Percentiles rank a stretch among this genome's conserved stretches.
Evolutionary conservation across 345 rosid genomes (phyloP).

Genomic region (Gossypium mustelinum): DNA sequence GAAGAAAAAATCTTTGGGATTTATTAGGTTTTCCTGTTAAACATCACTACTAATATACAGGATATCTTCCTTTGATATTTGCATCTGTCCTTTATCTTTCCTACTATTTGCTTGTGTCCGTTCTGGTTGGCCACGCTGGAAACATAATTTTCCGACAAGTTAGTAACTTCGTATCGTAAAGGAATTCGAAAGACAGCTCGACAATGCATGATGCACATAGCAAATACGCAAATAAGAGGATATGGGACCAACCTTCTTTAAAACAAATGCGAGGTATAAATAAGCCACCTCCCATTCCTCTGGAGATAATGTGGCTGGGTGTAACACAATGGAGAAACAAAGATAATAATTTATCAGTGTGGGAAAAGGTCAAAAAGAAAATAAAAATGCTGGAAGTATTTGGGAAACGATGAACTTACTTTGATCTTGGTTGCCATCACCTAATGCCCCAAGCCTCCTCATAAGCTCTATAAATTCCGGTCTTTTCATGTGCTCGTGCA

Average conservation of each 20-base stretch:
- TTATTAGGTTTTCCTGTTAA: conserved; percentile 7
- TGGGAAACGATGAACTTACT: conserved; percentile 38
- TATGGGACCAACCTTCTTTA: conserved; percentile 54
- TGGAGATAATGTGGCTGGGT: conserved; percentile 69
- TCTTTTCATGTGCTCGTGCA: conserved; percentile 71
- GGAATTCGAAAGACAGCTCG: background rate
- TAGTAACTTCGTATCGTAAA: background rate
- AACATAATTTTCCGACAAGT: background rate
- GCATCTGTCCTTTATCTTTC: conserved; percentile 76
- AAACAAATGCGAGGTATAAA: conserved; percentile 71
- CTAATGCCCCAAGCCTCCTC: conserved; percentile 94
- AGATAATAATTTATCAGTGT: background rate
- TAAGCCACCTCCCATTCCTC: conserved; percentile 98
- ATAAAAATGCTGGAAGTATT: background rate
- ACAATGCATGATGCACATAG: background rate
- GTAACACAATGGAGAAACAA: background rate
- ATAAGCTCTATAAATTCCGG: conserved; percentile 72
- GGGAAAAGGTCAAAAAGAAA: background rate
- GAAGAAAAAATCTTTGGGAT: background rate
- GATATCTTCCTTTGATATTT: conserved; percentile 67
- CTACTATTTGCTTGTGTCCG: conserved; percentile 37
- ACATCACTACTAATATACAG: conserved; percentile 31
- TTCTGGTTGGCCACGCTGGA: conserved; percentile 73
- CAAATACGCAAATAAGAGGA: background rate
- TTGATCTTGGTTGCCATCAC: conserved; percentile 84